Base-by-base conservation (phyloP, 73 alveolate genomes). In the Paramecium sonneborni region DNA sequence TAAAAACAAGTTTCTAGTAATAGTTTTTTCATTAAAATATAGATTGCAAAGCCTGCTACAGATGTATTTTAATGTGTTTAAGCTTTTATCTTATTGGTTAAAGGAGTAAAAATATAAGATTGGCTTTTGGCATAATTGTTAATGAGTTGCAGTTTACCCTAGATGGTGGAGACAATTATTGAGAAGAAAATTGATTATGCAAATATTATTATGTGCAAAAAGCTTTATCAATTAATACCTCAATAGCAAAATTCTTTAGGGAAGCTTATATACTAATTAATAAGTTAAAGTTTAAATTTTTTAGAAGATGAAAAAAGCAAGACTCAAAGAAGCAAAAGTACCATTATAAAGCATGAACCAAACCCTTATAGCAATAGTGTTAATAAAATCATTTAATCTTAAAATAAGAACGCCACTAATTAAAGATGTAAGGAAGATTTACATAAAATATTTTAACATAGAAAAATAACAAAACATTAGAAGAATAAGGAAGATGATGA, bases 91-190 rank as follows among this genome's bases (percentile, higher is more conserved):
- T 28, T 79, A 6, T 79, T 79, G 34, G 90, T 43, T 21, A 79
- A 79, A 46, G 90, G 90, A 11, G 90, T 79, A 23, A 79, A 79
- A 21, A 79, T 62, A 23, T 38, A 79, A 21, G 90, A 79, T 79
- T 79, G 90, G 90, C 90, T 79, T 2, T 38, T 79, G 55, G 90
- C 90, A 41, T 24, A 79, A 79, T 24, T 24, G 41, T 41, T 79
- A 41, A 79, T 79, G 90, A 39, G 90, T 24, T 23, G 41, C 18
- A 43, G 76, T 79, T 79, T 79, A 79, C n/a, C 34, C 18, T 41
- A 79, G 28, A 79, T 79, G 90, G 55, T 79, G 41, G 90, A 79
- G 69, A 43, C 44, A 20, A 44, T 79, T 18, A 39, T 79, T 41
- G 55, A 43, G 18, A 38, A 34, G 41, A 44, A 79, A 18, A 79